Base-by-base conservation (phyloP, 2,329 filamentous ascomycete species). In the Arthroderma sp. region DNA sequence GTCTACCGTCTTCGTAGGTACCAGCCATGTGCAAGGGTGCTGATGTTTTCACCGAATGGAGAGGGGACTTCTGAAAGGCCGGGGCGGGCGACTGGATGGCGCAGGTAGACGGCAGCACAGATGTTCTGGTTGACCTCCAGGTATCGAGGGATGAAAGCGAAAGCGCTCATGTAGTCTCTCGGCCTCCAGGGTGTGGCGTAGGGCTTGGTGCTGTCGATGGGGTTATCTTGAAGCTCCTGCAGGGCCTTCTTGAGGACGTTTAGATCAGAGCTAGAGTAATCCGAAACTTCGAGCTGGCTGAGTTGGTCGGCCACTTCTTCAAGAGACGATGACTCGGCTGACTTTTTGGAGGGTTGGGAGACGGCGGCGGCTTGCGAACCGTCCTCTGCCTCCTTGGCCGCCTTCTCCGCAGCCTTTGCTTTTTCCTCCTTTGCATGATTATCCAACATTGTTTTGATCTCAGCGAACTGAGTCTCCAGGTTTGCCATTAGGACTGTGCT, bases 71-170 rank as follows among this genome's bases (percentile, higher is more conserved):
- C 91, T 3, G 83, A 80, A 52, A 77, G 57, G 7, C 88, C 87
- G 2, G 81, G 81, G 49, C 88, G 75, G 28, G 86, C 91, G 37
- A 96, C 89, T 0, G 91, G 91, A 69, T 98, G 89, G 47, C 91
- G 77, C 50, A 98, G 69, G 63, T 98, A 98, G 36, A 98, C 87
- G 7, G 91, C 91, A 1, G 88, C 82, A 66, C 91, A 98, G 56
- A 96, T 83, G 59, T 88, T 93, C 64, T 94, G 91, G 71, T 96
- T 95, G 55, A 98, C 91, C 68, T 98, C 93, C 49, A 98, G 77
- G 64, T 96, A 98, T 44, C 84, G 73, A 7, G 91, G 91, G 53
- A 98, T 87, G 65, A 94, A 95, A 27, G 88, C 87, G 65, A 98
- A 98, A 0, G 88, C 80, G 42, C 77, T 74, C 84, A 98, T 93